Conservation (phyloP, 306 rosid species). For the Cotoneaster glaucophyllus region DNA sequence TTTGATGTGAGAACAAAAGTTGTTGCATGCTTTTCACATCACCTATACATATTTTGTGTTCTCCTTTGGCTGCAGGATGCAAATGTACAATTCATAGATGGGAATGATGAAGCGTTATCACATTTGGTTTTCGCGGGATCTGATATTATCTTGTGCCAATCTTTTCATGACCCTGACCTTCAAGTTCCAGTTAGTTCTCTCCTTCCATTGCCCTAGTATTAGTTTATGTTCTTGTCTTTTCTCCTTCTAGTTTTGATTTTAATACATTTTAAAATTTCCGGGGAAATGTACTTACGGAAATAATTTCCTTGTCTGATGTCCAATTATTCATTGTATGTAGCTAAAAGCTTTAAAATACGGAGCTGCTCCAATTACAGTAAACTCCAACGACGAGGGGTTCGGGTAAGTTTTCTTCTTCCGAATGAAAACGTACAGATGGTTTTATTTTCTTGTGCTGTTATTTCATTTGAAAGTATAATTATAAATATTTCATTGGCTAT, state of each 20-base stretch:
- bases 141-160: constrained; percentile 69
- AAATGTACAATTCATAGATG: constrained; percentile 32
- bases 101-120: constrained; percentile 41
- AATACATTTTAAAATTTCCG: not conserved
- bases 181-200: constrained; percentile 59
- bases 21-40: not conserved
- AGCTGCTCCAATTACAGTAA: constrained; percentile 60
- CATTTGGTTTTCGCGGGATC: constrained; percentile 75
- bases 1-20: not conserved
- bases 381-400: constrained; percentile 21
- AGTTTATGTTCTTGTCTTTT: not conserved
- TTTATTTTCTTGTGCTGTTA: not conserved
- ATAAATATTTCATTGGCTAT: constrained; percentile 7
- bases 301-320: not conserved
- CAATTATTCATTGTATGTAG: constrained; percentile 32
- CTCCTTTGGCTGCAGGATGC: constrained; percentile 43
- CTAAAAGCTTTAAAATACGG: constrained; percentile 76
- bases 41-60: not conserved
- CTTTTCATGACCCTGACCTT: constrained; percentile 57
- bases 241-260: not conserved
- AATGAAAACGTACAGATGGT: not conserved
- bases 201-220: not conserved
- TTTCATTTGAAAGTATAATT: not conserved
- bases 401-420: constrained; percentile 30
- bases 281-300: not conserved